These are phyloP conservation scores for Xylariaceae sp. DNA, from an alignment of 2,329 filamentous ascomycete species.

Conservation along the genomic window DNA sequence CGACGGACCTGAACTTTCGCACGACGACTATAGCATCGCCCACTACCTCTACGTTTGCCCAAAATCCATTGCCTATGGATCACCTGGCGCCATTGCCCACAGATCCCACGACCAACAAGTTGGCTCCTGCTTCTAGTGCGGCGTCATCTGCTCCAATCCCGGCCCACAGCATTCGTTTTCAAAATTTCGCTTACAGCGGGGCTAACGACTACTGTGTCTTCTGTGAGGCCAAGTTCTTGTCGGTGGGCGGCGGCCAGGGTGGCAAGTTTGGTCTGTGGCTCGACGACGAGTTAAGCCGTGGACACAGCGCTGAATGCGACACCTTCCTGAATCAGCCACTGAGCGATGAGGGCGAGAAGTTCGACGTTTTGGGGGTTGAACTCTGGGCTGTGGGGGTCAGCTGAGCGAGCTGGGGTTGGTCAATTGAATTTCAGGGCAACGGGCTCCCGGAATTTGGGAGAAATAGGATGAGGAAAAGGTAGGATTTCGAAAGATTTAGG, in stretches of 20 bases:
- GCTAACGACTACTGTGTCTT: constrained; percentile 96
- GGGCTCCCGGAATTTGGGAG: constrained; percentile 3
- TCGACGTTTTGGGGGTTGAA: constrained; percentile 86
- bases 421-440: no score
- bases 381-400: constrained; percentile 78
- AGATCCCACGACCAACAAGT: constrained; percentile 21
- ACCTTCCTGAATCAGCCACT: constrained; percentile 95
- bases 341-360: constrained; percentile 89
- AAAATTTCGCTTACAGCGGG: constrained; percentile 93
- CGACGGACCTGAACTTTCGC: constrained; percentile 39
- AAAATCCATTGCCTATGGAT: constrained; percentile 21
- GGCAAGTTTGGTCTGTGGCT: constrained; percentile 94
- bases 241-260: constrained; percentile 71
- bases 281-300: constrained; percentile 77
- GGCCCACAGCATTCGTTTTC: constrained; percentile 80
- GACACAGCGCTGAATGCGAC: constrained; percentile 76
- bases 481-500: no score
- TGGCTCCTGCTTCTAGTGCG: constrained; percentile 6
- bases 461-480: background rate
- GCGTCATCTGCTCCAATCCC: constrained; percentile 35
- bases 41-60: constrained; percentile 19
- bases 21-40: constrained; percentile 35
- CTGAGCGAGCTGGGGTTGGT: no score
- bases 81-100: constrained; percentile 29
- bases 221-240: constrained; percentile 76